Evolutionary conservation across 352 stramenopile species (phyloP).

Genomic region (Globisporangium ultimum): DNA sequence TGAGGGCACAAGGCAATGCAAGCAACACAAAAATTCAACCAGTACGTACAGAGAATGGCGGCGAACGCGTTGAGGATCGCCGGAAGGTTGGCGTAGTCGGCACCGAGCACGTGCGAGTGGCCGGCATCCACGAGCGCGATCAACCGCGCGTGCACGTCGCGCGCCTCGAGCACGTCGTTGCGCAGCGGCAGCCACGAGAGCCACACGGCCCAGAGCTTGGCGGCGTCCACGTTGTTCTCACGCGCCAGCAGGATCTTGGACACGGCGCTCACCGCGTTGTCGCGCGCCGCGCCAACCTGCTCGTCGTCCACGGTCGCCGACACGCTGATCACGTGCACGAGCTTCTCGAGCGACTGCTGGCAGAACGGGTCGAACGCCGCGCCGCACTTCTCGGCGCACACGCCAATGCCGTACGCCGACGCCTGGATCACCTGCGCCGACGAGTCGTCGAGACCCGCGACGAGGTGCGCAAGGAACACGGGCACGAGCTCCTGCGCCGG

Average conservation of each 20-base stretch:
- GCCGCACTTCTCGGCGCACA: slow-evolving; percentile 79
- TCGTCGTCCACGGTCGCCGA: slow-evolving; percentile 51
- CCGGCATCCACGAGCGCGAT: slow-evolving; percentile 56
- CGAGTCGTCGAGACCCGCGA: slow-evolving; percentile 68
- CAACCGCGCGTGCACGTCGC: slow-evolving; percentile 71
- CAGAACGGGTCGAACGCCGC: slow-evolving; percentile 70
- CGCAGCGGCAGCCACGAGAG: slow-evolving; percentile 79
- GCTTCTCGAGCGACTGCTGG: slow-evolving; percentile 62
- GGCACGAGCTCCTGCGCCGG: slow-evolving; percentile 71
- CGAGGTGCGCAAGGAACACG: slow-evolving; percentile 65
- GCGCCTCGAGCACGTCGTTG: slow-evolving; percentile 76
- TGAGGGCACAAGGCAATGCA: slow-evolving; percentile 12
- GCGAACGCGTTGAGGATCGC: slow-evolving; percentile 76
- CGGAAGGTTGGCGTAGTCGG: slow-evolving; percentile 59
- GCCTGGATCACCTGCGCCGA: slow-evolving; percentile 70
- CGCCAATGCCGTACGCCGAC: slow-evolving; percentile 77
- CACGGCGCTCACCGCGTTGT: slow-evolving; percentile 83
- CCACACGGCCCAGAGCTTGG: slow-evolving; percentile 69
- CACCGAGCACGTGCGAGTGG: slow-evolving; percentile 63
- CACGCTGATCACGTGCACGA: slow-evolving; percentile 60
- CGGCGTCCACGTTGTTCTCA: slow-evolving; percentile 53
- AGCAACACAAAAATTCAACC: slow-evolving; percentile 11
- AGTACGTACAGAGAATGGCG: slow-evolving; percentile 60
- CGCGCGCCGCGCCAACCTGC: slow-evolving; percentile 61
- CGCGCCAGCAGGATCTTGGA: slow-evolving; percentile 68